Percentiles rank a stretch among this genome's conserved stretches.
Evolutionary conservation across 306 rosid species (phyloP).

Genomic region (Acacia acuminata): DNA sequence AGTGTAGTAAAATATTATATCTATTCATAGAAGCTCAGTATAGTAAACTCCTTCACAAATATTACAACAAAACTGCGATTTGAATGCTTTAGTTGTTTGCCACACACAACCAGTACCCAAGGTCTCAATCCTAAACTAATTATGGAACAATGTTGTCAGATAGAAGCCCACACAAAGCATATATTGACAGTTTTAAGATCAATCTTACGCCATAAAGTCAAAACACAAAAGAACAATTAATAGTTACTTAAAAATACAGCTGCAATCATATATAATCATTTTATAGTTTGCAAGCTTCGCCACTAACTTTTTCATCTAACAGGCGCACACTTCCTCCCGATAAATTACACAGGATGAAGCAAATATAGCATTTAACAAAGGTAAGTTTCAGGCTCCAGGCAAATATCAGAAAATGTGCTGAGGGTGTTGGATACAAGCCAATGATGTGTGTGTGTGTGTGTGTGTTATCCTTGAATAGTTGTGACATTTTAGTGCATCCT

Average conservation of each 20-base stretch:
- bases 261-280: neutral
- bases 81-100: neutral
- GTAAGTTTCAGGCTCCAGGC: neutral
- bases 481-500: slow-evolving; percentile 39
- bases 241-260: neutral
- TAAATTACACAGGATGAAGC: slow-evolving; percentile 7
- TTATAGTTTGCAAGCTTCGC: slow-evolving; percentile 18
- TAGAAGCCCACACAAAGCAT: neutral
- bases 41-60: neutral
- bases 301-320: neutral
- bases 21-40: neutral
- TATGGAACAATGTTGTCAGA: neutral
- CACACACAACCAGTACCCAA: neutral
- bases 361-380: slow-evolving; percentile 7
- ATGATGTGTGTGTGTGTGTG: slow-evolving; percentile 17
- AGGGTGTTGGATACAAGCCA: slow-evolving; percentile 16
- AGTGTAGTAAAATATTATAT: slow-evolving; percentile 1
- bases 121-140: neutral
- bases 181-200: slow-evolving; percentile 5
- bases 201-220: neutral
- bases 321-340: neutral
- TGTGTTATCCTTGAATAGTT: slow-evolving; percentile 31
- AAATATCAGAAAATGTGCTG: slow-evolving; percentile 14
- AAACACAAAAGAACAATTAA: neutral
- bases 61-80: neutral